Evolutionary conservation across 345 rosid species (phyloP), one percentile per base, ranked within the genome.

Genomic region (Linum trigynum): DNA sequence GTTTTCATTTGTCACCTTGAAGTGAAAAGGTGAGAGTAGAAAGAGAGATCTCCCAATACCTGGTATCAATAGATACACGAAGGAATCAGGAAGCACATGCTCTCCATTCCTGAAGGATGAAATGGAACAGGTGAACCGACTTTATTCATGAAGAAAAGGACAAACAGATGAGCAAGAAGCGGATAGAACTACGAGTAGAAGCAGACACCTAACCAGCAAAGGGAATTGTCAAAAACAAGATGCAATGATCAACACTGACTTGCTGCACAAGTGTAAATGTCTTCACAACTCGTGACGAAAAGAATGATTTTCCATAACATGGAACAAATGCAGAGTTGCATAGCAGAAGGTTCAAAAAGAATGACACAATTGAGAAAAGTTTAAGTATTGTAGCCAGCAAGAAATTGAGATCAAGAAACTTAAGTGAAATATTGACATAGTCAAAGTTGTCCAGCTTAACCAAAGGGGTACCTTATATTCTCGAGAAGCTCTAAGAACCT

Each of bases 11-110:
- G 17, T 17, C 35, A 10, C 66, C 39, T 23, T 7, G 57, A 59
- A 35, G 64, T 38, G 16, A 23, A 48, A 58, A 17, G 45, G 53
- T 23, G 35, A 62, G 59, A 41, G 2, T 39, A 41, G 55, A 63
- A 58, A 37, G 48, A 57, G 39, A 50, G 55, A 57, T 65, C 55
- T 50, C 74, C 37, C 59, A 57, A 50, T 64, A 79, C 95, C 90
- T 71, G 90, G 95, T 69, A 87, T 81, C 64, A 87, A 67, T 55
- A 87, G 79, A 80, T 87, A 87, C 62, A 85, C 84, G 67, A 72
- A 85, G 39, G 84, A 73, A 69, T 83, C 60, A 0, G 86, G 87
- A 62, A 85, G 79, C 14, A 32, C 70, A 74, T 87, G 88, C 79
- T 85, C 81, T 55, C 88, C 85, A 38, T 80, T 82, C 84, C 95